These are phyloP conservation scores for Alternaria brassicicola DNA, from an alignment of 2,329 filamentous ascomycete genomes.

Conservation along the genomic window DNA sequence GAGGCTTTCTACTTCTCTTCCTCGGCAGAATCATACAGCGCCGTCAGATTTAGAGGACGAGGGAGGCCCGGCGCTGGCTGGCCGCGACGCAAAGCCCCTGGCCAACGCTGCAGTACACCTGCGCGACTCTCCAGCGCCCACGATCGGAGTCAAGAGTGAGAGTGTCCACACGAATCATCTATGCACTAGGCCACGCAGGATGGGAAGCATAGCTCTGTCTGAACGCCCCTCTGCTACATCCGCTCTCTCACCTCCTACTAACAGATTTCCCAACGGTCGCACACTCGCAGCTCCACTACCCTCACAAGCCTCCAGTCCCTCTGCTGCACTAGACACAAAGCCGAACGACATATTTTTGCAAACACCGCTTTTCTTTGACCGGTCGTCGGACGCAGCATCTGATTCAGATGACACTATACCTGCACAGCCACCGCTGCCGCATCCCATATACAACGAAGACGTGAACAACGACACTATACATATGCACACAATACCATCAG, in stretches of 20 bases:
- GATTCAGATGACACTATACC: constrained; percentile 7
- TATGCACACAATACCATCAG: neutral
- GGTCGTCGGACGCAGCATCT: neutral
- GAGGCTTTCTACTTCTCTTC: constrained; percentile 1
- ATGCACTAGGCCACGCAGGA: constrained; percentile 4
- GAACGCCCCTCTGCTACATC: neutral
- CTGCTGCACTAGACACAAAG: neutral
- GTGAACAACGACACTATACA: neutral
- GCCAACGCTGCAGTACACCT: neutral
- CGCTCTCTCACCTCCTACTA: neutral
- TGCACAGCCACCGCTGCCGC: neutral
- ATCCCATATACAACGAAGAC: too few relatives aligned
- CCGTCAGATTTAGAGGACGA: constrained; percentile 10
- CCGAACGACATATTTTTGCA: neutral
- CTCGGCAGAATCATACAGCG: constrained; percentile 8
- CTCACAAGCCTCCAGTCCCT: neutral
- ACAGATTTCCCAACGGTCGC: neutral
- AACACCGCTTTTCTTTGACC: neutral
- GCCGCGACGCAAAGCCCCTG: constrained; percentile 14
- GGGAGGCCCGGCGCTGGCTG: neutral
- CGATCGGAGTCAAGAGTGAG: constrained; percentile 3
- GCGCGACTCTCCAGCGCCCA: constrained; percentile 15
- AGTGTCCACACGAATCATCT: neutral
- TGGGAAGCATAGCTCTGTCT: neutral
- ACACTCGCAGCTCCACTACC: constrained; percentile 3